These are phyloP conservation scores for Sicyos baderoa DNA, from an alignment of 306 rosid genomes.

Conservation along the genomic window DNA sequence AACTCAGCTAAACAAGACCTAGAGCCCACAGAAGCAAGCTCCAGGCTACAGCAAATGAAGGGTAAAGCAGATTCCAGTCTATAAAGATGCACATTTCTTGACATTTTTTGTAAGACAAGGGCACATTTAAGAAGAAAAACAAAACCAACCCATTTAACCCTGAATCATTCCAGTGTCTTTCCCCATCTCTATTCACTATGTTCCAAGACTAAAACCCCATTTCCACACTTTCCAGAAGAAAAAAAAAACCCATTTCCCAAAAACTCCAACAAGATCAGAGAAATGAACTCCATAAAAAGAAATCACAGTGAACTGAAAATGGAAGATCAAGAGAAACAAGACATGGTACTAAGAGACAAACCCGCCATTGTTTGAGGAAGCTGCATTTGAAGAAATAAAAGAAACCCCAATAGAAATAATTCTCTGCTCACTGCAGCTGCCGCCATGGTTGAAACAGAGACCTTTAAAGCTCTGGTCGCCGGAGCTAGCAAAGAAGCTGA, in stretches of 20 bases:
- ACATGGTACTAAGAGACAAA: constrained; percentile 28
- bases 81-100: not conserved
- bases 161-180: not conserved
- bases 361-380: constrained; percentile 64
- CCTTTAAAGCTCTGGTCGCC: constrained; percentile 6
- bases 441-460: constrained; percentile 40
- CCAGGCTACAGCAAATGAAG: not conserved
- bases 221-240: too few relatives aligned
- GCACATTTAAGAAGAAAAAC: not conserved
- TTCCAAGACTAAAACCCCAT: constrained; percentile 19
- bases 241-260: too few relatives aligned
- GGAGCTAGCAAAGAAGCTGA: constrained; percentile 13
- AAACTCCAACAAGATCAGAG: constrained; percentile 21
- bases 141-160: not conserved
- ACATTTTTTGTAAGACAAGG: not conserved
- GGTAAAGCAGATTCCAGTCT: not conserved
- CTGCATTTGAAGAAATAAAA: constrained; percentile 52
- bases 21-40: constrained; percentile 2
- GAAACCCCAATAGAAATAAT: constrained; percentile 38
- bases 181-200: not conserved
- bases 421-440: constrained; percentile 10
- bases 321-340: not conserved
- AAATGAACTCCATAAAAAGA: constrained; percentile 18
- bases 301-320: not conserved
- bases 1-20: not conserved